phyloP scores from a whole-genome alignment of 2,329 filamentous ascomycete species.

The Botryosphaeria dothidea region DNA sequence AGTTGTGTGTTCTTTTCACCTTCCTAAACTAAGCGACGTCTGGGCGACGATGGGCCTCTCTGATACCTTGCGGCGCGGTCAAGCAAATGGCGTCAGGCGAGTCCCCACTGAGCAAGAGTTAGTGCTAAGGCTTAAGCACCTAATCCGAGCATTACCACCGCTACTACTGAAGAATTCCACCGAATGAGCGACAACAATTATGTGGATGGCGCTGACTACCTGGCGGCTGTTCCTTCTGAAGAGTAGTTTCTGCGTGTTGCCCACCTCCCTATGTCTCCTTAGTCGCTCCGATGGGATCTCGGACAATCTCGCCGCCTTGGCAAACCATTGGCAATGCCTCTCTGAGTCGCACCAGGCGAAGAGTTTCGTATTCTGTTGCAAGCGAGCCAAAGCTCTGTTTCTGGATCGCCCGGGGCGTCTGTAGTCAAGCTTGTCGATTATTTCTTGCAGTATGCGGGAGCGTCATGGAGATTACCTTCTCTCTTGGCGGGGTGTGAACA shows the following conservation, averaged over 20 bases:
- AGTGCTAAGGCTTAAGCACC: neutral
- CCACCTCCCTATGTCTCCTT: neutral
- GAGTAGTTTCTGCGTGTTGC: neutral
- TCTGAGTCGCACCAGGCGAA: neutral
- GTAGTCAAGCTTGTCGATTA: neutral
- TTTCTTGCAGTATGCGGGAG: neutral
- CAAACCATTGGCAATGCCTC: neutral
- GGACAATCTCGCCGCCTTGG: neutral
- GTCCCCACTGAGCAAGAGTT: neutral
- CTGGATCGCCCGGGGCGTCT: neutral
- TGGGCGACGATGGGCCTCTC: neutral
- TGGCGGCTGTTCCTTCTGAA: neutral
- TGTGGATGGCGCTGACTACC: neutral
- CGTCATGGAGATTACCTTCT: neutral
- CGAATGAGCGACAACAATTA: neutral
- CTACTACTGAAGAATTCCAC: too few species aligned
- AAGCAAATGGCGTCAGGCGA: neutral
- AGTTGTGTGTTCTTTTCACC: neutral
- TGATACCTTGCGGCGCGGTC: neutral
- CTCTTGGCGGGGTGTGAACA: slow-evolving; percentile 2
- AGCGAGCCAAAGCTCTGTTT: neutral
- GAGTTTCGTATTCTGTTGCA: slow-evolving; percentile 12
- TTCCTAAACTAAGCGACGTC: slow-evolving; percentile 7
- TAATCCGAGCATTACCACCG: neutral
- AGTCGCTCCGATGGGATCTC: neutral